Percentiles rank a stretch among this genome's conserved stretches.
phyloP scores from a whole-genome alignment of 2,329 filamentous ascomycete species.

The Paramyrothecium roridum region DNA sequence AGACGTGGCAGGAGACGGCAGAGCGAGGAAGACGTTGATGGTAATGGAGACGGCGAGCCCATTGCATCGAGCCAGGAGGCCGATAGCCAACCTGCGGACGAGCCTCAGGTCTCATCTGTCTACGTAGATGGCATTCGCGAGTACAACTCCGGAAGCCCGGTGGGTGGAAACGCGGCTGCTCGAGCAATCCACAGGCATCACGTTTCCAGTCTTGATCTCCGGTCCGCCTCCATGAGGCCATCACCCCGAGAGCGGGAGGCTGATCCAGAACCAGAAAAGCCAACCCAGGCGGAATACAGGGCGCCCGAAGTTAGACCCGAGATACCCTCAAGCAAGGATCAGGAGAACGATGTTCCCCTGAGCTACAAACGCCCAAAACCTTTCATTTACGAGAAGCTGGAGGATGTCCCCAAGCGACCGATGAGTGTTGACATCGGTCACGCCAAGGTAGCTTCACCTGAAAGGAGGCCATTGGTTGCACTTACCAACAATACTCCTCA shows the following conservation, averaged over 20 bases:
- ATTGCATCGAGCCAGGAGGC: slow-evolving; percentile 37
- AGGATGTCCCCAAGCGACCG: slow-evolving; percentile 53
- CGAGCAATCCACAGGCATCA: slow-evolving; percentile 39
- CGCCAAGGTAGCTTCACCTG: slow-evolving; percentile 43
- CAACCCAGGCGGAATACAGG: slow-evolving; percentile 46
- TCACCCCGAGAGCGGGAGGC: slow-evolving; percentile 22
- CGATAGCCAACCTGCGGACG: slow-evolving; percentile 36
- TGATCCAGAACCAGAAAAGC: slow-evolving; percentile 26
- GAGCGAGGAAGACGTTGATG: slow-evolving; percentile 63
- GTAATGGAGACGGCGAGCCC: slow-evolving; percentile 37
- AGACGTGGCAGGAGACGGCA: slow-evolving; percentile 67
- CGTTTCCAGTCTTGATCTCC: slow-evolving; percentile 32
- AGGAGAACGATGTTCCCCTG: slow-evolving; percentile 78
- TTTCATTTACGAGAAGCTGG: slow-evolving; percentile 48
- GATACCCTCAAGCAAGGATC: slow-evolving; percentile 65
- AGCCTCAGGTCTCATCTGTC: slow-evolving; percentile 37
- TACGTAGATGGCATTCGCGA: slow-evolving; percentile 42
- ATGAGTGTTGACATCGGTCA: slow-evolving; percentile 40
- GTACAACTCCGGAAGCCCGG: slow-evolving; percentile 57
- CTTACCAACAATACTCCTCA: slow-evolving; percentile 69
- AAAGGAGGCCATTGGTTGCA: slow-evolving; percentile 51
- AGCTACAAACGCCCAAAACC: slow-evolving; percentile 64
- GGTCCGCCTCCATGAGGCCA: slow-evolving; percentile 25
- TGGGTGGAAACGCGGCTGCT: slow-evolving; percentile 43
- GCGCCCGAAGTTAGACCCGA: slow-evolving; percentile 37